These are phyloP conservation scores for Chlorella sp. DNA, from an alignment of 139 green algal genomes.

Conservation along the genomic window DNA sequence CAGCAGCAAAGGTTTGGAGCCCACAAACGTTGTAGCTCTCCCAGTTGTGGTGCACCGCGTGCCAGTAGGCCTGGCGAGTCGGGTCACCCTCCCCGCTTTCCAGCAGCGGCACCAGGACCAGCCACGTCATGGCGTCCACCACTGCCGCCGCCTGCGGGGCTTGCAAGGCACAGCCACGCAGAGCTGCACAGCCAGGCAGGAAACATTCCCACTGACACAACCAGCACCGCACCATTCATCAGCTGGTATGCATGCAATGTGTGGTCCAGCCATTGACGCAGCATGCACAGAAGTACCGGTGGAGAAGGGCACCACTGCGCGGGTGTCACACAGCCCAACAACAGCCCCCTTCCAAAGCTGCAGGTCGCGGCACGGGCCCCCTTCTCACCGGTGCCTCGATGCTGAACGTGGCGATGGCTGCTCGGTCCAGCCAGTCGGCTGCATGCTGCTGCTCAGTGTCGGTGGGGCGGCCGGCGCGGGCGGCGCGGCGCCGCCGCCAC, in stretches of 20 bases:
- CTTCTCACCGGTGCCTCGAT: slow-evolving; percentile 11
- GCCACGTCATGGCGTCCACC: slow-evolving; percentile 14
- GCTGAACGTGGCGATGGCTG: background rate
- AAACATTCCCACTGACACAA: too few relatives aligned
- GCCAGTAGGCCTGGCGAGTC: background rate
- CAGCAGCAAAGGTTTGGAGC: background rate
- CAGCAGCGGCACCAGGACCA: slow-evolving; percentile 15
- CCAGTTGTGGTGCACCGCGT: slow-evolving; percentile 12
- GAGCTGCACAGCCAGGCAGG: too few relatives aligned
- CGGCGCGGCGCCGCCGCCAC: background rate
- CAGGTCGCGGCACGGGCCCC: background rate
- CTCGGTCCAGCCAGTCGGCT: background rate
- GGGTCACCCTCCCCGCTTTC: background rate
- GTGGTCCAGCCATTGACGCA: too few relatives aligned
- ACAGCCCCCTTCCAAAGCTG: background rate
- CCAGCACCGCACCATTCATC: too few relatives aligned
- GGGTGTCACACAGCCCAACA: background rate
- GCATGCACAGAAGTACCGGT: too few relatives aligned
- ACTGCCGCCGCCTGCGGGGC: background rate
- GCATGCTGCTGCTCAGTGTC: background rate
- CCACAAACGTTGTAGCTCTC: slow-evolving; percentile 21
- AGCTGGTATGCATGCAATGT: too few relatives aligned
- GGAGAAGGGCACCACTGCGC: too few relatives aligned
- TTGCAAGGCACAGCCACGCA: too few relatives aligned
- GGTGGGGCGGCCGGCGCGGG: background rate